These are phyloP conservation scores for Alternaria viburni DNA, from an alignment of 2,329 filamentous ascomycete species.

Conservation along the genomic window DNA sequence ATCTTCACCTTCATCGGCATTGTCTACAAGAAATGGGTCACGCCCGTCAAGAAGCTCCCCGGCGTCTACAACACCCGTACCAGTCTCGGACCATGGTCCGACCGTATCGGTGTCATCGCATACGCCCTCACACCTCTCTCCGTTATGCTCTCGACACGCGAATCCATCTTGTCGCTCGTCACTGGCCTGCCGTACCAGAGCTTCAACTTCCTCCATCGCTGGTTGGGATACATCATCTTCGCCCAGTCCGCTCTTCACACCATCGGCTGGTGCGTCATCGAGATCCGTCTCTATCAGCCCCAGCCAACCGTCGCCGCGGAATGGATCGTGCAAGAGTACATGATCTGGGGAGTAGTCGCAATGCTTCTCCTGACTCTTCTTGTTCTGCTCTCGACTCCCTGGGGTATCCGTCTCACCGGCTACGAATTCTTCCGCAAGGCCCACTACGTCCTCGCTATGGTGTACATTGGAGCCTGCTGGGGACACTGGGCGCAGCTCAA, in stretches of 20 bases:
- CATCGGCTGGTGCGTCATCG: constrained; percentile 70
- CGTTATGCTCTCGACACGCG: constrained; percentile 69
- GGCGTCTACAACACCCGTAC: constrained; percentile 68
- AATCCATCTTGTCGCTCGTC: constrained; percentile 71
- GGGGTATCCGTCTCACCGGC: constrained; percentile 69
- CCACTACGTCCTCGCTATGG: constrained; percentile 74
- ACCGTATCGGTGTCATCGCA: constrained; percentile 73
- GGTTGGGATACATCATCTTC: constrained; percentile 76
- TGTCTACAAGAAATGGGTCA: constrained; percentile 71
- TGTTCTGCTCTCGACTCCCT: constrained; percentile 64
- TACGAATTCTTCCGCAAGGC: constrained; percentile 80
- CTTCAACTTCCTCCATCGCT: constrained; percentile 69
- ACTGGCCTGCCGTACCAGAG: constrained; percentile 78
- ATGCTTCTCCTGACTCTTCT: constrained; percentile 66
- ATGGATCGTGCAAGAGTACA: constrained; percentile 70
- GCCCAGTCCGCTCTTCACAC: constrained; percentile 72
- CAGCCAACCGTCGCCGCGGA: constrained; percentile 65
- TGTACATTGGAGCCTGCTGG: constrained; percentile 78
- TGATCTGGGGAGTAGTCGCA: constrained; percentile 75
- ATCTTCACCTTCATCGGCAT: constrained; percentile 72
- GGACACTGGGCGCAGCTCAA: constrained; percentile 72
- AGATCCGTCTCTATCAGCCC: constrained; percentile 71
- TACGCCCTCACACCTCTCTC: constrained; percentile 77
- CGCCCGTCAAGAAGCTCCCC: constrained; percentile 65
- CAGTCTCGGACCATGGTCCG: constrained; percentile 70